Conservation (phyloP, 306 rosid genomes). For the Fragaria nilgerrensis region DNA sequence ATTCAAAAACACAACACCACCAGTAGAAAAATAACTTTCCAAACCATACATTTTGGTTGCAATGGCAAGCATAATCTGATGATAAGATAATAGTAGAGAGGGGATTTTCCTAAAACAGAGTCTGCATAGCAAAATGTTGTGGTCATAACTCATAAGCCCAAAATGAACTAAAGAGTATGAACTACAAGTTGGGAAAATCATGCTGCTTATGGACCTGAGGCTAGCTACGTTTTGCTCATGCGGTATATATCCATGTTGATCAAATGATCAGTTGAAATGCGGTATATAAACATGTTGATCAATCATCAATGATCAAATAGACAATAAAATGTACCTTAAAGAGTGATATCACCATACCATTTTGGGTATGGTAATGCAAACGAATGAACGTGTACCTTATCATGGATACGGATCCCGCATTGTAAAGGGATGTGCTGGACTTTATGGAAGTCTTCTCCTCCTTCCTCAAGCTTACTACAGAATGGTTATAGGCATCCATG, state of each 20-base stretch:
- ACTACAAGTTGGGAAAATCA: not conserved
- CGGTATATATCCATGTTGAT: no score
- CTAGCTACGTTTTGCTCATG: not conserved
- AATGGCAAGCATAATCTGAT: no score
- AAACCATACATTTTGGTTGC: not conserved
- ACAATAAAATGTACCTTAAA: no score
- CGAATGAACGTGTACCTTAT: not conserved
- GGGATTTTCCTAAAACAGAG: no score
- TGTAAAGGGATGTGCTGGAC: conserved; percentile 46
- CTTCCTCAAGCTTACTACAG: conserved; percentile 30
- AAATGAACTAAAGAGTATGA: no score
- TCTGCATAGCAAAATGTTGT: not conserved
- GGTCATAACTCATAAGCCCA: not conserved
- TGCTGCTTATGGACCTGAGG: not conserved
- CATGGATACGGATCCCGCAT: rapidly evolving
- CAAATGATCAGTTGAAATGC: no score
- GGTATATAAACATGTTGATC: no score
- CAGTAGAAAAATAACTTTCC: not conserved
- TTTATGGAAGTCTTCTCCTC: conserved; percentile 46
- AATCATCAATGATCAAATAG: no score
- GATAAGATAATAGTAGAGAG: not conserved
- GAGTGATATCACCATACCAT: no score
- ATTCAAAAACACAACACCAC: not conserved
- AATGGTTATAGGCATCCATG: conserved; percentile 26
- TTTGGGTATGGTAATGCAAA: not conserved